Base-by-base conservation (phyloP, 2,329 filamentous ascomycete genomes). In the Stylonectria norvegica region DNA sequence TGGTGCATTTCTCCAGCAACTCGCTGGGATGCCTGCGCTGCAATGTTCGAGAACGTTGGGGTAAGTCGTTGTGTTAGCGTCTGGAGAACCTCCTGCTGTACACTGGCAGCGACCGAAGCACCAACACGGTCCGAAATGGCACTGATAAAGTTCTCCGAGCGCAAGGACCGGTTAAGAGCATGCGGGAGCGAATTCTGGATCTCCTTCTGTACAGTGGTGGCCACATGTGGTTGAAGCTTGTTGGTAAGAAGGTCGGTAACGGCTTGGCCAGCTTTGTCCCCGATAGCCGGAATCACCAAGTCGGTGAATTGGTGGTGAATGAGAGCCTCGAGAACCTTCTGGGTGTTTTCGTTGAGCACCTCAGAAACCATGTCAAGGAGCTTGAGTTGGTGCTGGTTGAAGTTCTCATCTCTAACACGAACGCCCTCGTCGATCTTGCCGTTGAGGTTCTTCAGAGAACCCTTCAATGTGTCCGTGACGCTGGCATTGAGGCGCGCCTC, bases 241-340 rank as follows among this genome's bases (percentile, higher is more conserved):
- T 78, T 74, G 40, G 79, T 76, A 17, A 97, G 72, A 59, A 87
- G 81, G 47, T 85, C 83, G 39, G 84, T 78, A 19, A 95, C 73
- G 4, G 83, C 76, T 46, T 80, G 78, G 31, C 79, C 74, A 11
- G 86, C 81, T 29, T 83, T 73, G 36, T 82, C 76, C 28, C 81
- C 77, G 41, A 97, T 70, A 20, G 82, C 73, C 9, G 93, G 91
- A 37, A 95, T 71, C 31, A 96, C 79, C 11, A 81, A 75, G 40
- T 81, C 75, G 46, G 87, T 78, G 50, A 95, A 87, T 61, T 86
- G 85, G 34, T 81, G 76, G 33, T 80, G 78, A 36, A 95, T 83
- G 52, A 95, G 86, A 45, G 81, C 82, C 45, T 81, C 75, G 25
- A 96, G 75, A 16, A 87, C 86, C 55, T 85, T 83, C 63, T 83